phyloP scores from a whole-genome alignment of 2,329 filamentous ascomycete species.

The Lomentospora prolificans region DNA sequence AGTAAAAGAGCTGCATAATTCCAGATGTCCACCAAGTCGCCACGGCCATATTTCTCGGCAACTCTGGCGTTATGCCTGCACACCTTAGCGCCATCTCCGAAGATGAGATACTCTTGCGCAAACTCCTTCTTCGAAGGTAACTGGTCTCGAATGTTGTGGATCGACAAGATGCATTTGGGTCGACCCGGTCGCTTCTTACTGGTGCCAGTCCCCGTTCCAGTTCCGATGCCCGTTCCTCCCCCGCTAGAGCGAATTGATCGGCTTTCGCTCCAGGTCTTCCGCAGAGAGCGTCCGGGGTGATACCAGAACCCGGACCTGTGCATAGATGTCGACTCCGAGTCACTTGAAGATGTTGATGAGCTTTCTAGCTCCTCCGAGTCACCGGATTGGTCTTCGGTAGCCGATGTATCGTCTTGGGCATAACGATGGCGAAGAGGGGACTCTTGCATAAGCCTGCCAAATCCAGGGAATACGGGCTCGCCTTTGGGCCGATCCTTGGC shows the following conservation, averaged over 20 bases:
- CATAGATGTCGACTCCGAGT: constrained; percentile 54
- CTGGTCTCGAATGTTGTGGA: constrained; percentile 59
- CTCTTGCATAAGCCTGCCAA: constrained; percentile 44
- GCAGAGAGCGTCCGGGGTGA: constrained; percentile 39
- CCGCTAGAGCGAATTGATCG: constrained; percentile 50
- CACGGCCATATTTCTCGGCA: constrained; percentile 59
- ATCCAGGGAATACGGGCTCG: constrained; percentile 49
- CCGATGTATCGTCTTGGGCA: constrained; percentile 38
- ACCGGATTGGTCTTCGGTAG: constrained; percentile 38
- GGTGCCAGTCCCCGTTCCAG: constrained; percentile 30
- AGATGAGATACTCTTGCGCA: constrained; percentile 72
- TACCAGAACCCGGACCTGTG: constrained; percentile 50
- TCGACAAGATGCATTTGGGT: constrained; percentile 61
- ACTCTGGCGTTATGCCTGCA: constrained; percentile 77
- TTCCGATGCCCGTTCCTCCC: constrained; percentile 41
- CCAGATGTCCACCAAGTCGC: constrained; percentile 76
- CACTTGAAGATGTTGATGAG: constrained; percentile 41
- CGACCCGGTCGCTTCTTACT: constrained; percentile 37
- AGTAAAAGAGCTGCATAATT: constrained; percentile 68
- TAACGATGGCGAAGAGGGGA: constrained; percentile 36
- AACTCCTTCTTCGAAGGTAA: constrained; percentile 72
- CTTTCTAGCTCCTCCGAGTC: constrained; percentile 38
- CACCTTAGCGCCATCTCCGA: constrained; percentile 70
- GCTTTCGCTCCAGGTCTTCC: constrained; percentile 46
- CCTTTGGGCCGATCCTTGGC: constrained; percentile 32